Evolutionary conservation across 345 rosid genomes (phyloP).

Genomic region (Rhizophora mangle): DNA sequence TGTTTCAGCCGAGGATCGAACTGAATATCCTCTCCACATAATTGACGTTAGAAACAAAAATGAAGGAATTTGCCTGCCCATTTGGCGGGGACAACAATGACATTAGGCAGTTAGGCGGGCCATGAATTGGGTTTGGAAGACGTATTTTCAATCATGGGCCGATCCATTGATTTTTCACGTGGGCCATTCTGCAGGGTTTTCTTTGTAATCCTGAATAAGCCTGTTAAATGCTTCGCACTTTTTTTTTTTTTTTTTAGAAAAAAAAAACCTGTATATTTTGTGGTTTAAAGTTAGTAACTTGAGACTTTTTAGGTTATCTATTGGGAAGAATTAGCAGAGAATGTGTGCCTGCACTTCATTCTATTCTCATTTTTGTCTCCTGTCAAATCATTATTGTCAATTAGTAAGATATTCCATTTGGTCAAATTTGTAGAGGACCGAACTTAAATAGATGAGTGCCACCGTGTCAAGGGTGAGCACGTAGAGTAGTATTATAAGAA

Average conservation of each 20-base stretch:
- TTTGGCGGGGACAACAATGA: too few relatives aligned
- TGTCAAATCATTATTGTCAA: slow-evolving; percentile 41
- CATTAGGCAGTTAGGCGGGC: background rate
- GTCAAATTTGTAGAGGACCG: slow-evolving; percentile 52
- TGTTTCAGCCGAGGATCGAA: too few relatives aligned
- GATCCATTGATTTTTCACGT: background rate
- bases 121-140: background rate
- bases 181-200: background rate
- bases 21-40: too few relatives aligned
- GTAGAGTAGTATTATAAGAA: slow-evolving; percentile 24
- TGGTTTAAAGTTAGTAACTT: too few relatives aligned
- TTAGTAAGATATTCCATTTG: slow-evolving; percentile 21
- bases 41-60: too few relatives aligned
- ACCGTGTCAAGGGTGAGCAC: slow-evolving; percentile 26
- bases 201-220: background rate
- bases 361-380: slow-evolving; percentile 41
- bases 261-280: too few relatives aligned
- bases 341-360: slow-evolving; percentile 47
- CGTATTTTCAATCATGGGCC: background rate
- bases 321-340: too few relatives aligned
- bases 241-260: background rate
- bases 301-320: too few relatives aligned
- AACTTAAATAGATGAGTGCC: slow-evolving; percentile 42
- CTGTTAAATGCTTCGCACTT: background rate
- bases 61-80: too few relatives aligned